Percentiles rank a stretch among this genome's conserved stretches.
phyloP scores from a whole-genome alignment of 2,329 filamentous ascomycete genomes.

The Myriosclerotinia scirpicola region DNA sequence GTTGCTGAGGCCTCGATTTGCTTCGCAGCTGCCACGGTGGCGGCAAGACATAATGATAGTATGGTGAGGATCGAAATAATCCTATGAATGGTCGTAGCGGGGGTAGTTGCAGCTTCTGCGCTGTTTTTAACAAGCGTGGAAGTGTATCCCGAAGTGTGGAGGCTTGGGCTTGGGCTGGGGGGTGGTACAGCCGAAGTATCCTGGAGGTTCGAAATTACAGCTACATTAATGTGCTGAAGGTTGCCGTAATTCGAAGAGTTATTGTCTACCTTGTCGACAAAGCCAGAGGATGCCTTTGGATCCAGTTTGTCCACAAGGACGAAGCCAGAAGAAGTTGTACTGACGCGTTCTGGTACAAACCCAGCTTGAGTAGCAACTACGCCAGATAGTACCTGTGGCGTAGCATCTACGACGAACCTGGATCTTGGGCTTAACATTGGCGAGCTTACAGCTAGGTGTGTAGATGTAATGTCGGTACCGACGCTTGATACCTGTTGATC shows the following conservation, averaged over 20 bases:
- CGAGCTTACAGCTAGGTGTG: not conserved
- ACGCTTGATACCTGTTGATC: not conserved
- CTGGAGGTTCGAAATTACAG: not conserved
- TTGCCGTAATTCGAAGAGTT: not conserved
- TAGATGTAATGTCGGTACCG: no score
- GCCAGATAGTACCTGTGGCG: not conserved
- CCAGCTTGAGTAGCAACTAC: not conserved
- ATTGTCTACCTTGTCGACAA: not conserved
- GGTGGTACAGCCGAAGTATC: not conserved
- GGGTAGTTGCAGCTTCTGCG: not conserved
- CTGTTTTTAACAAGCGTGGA: not conserved
- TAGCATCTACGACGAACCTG: not conserved
- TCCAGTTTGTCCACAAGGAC: not conserved
- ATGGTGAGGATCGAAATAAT: not conserved
- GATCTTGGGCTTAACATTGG: slow-evolving; percentile 3
- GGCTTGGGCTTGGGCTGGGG: not conserved
- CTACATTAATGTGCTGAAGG: no score
- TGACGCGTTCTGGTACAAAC: not conserved
- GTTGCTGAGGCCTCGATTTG: not conserved
- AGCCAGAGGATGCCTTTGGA: not conserved
- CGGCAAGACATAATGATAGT: not conserved
- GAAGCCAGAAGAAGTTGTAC: not conserved
- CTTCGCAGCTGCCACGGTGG: not conserved
- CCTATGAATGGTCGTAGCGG: not conserved
- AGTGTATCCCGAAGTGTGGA: not conserved